Percentiles rank a stretch among this genome's conserved stretches.
phyloP scores from a whole-genome alignment of 176 grass and related monocot genomes.

The Musa acuminata region DNA sequence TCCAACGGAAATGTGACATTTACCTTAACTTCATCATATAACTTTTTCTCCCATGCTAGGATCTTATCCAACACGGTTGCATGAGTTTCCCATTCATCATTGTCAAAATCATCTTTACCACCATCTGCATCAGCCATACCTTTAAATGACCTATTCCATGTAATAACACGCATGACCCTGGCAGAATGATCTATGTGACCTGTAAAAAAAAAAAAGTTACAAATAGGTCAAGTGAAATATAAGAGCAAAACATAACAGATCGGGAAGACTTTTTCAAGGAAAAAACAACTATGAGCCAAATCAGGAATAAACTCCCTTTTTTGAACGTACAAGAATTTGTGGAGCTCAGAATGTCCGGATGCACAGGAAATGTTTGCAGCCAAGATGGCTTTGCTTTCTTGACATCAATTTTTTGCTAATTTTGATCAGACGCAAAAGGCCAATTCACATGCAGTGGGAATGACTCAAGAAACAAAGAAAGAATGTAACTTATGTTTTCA shows the following conservation, averaged over 20 bases:
- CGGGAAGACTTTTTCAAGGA: not conserved
- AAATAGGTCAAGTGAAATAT: not conserved
- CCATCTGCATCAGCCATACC: constrained; percentile 66
- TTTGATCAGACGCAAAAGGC: too few species aligned
- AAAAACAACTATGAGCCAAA: not conserved
- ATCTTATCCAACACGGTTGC: constrained; percentile 95
- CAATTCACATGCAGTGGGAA: too few species aligned
- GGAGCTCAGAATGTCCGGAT: too few species aligned
- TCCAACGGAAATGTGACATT: not conserved
- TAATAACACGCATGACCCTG: constrained; percentile 98
- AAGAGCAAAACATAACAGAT: not conserved
- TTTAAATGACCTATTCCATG: constrained; percentile 98
- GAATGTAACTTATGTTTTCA: too few species aligned
- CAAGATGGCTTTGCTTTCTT: too few species aligned
- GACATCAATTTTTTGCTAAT: too few species aligned
- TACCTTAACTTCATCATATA: constrained; percentile 99
- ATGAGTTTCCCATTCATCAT: constrained; percentile 78
- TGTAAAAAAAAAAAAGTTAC: constrained; percentile 23
- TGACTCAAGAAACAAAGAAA: too few species aligned
- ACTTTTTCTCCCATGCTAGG: constrained; percentile 97
- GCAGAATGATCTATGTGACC: constrained; percentile 98
- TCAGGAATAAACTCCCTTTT: too few species aligned
- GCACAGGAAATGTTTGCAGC: too few species aligned
- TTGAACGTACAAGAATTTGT: too few species aligned
- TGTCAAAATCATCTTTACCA: constrained; percentile 80